A percentile compares a stretch with the other conserved stretches of the same genome.
These are phyloP conservation scores for Nannochloropsis granulata DNA, from an alignment of 108 stramenopile species.

Conservation along the genomic window DNA sequence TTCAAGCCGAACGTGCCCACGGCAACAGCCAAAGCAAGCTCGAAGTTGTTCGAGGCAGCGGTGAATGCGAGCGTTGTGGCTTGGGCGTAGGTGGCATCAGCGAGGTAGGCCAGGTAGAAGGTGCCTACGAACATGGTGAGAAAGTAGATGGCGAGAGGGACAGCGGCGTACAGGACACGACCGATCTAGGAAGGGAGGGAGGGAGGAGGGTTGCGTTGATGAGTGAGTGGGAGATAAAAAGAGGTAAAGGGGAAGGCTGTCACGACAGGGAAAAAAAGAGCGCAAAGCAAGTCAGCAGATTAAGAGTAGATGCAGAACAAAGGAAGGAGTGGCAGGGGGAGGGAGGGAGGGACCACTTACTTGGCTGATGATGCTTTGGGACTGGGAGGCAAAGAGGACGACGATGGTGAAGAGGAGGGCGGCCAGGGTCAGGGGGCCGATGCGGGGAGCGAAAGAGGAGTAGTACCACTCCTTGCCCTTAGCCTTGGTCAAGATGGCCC, in stretches of 20 bases:
- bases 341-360: background rate
- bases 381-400: background rate
- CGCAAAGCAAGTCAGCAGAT: no score
- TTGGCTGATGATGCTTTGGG: background rate
- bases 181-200: background rate
- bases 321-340: background rate
- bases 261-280: background rate
- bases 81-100: background rate
- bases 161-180: background rate
- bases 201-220: background rate
- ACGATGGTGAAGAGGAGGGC: background rate
- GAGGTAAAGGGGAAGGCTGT: background rate
- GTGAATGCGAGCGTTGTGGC: background rate
- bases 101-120: background rate
- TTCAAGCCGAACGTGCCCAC: background rate
- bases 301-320: no score
- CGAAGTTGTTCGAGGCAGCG: background rate
- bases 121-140: background rate
- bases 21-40: background rate
- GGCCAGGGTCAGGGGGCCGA: background rate
- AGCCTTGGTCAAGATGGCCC: background rate
- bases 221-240: background rate
- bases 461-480: background rate
- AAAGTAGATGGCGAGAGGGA: background rate
- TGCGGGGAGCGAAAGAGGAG: background rate